Base-by-base conservation (phyloP, 495 filamentous ascomycete genomes). In the Neurospora sp. region DNA sequence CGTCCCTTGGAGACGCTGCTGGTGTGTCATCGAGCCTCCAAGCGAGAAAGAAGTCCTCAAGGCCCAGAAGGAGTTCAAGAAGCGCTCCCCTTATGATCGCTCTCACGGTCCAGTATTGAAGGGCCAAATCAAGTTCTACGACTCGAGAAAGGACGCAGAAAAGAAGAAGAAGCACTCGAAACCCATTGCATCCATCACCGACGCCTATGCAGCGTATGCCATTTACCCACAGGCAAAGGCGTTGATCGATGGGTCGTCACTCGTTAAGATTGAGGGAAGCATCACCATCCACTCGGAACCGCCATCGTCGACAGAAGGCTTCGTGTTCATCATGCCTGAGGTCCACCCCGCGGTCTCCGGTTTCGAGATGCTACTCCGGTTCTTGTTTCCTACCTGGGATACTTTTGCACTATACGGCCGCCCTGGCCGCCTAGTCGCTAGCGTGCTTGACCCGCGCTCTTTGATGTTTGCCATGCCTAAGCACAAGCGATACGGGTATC, bases 391-490 rank as follows among this genome's bases (percentile, higher is more conserved):
- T 1, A 92, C 93, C 0, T 99, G 93, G 83, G 96, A 99, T 78
- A 92, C 93, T 0, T 98, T 97, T 80, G 91, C 87, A 35, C 85
- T 98, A 16, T 99, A 99, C 76, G 96, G 96, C 8, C 92, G 96
- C 20, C 96, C 96, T 10, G 93, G 88, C 38, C 90, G 92, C 72
- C 85, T 99, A 37, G 89, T 97, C 68, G 92, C 96, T 1, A 97
- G 96, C 77, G 90, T 91, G 0, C 88, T 92, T 37, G 93, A 99
- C 80, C 84, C 90, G 5, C 90, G 92, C 73, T 95, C 96, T 72
- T 85, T 99, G 76, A 99, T 99, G 96, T 98, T 99, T 82, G 96
- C 94, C 0, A 95, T 99, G 90, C 96, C 96, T 1, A 92, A 91
- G 76, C 89, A 96, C 72, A 89, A 89, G 48, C 88, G 91, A 71